Percentiles rank a stretch among this genome's conserved stretches.
These are phyloP conservation scores for Leonotis leonurus DNA, from an alignment of 257 asterid genomes.

Conservation along the genomic window DNA sequence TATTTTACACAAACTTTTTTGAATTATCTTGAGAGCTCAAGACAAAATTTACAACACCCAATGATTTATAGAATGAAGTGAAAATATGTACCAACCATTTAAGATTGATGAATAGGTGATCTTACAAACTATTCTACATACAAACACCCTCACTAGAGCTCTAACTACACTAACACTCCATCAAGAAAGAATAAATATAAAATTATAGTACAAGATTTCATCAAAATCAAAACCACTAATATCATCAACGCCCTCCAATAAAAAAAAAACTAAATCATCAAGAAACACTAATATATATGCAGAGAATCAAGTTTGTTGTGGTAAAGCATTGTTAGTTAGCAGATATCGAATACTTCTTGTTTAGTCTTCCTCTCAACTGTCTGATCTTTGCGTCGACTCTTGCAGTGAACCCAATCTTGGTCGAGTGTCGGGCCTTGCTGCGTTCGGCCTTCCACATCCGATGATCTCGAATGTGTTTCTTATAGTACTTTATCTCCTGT, in stretches of 20 bases:
- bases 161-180: conserved; percentile 21
- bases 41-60: not conserved
- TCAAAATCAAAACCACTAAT: conserved; percentile 15
- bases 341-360: conserved; percentile 50
- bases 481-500: conserved; percentile 74
- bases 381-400: conserved; percentile 83
- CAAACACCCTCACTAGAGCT: conserved; percentile 31
- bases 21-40: no score
- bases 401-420: conserved; percentile 76
- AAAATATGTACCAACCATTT: not conserved
- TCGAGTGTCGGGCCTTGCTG: conserved; percentile 54
- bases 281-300: conserved; percentile 4
- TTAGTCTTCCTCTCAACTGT: conserved; percentile 54
- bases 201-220: conserved; percentile 13
- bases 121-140: conserved; percentile 31
- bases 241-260: not conserved
- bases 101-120: not conserved
- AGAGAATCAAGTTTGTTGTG: conserved; percentile 21
- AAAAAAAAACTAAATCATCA: conserved; percentile 14
- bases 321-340: not conserved
- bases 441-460: conserved; percentile 74
- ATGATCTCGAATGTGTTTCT: conserved; percentile 57
- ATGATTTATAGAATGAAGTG: not conserved
- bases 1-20: no score
- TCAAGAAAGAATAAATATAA: conserved; percentile 24